These are phyloP conservation scores for Leptographium galeiforme DNA, from an alignment of 2,329 filamentous ascomycete species.

Conservation along the genomic window DNA sequence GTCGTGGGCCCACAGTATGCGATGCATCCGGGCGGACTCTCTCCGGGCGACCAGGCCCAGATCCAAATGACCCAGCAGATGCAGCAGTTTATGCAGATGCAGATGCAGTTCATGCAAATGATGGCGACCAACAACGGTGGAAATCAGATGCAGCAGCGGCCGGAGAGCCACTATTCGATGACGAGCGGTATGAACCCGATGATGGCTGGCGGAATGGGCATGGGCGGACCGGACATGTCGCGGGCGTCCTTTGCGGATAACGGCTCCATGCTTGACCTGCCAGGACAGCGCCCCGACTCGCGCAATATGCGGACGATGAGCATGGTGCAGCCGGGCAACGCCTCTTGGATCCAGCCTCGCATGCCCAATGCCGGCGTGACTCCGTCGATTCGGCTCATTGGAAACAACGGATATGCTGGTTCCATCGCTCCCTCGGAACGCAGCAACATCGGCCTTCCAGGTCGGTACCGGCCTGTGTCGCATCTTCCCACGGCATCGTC, in stretches of 20 bases:
- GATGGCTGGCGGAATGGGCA: constrained; percentile 16
- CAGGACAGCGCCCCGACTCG: constrained; percentile 24
- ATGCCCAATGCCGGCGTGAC: constrained; percentile 26
- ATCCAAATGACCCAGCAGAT: constrained; percentile 74
- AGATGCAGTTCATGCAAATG: constrained; percentile 90
- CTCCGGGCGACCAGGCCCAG: constrained; percentile 57
- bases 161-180: background rate
- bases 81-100: constrained; percentile 83
- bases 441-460: constrained; percentile 82
- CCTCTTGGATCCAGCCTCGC: constrained; percentile 40
- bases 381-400: constrained; percentile 36
- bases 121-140: constrained; percentile 37
- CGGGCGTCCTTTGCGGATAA: constrained; percentile 32
- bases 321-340: constrained; percentile 60
- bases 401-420: constrained; percentile 54
- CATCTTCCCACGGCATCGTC: constrained; percentile 31
- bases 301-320: constrained; percentile 58
- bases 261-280: constrained; percentile 28
- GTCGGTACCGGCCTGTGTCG: constrained; percentile 82
- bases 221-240: constrained; percentile 15
- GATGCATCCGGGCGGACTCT: constrained; percentile 30
- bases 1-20: constrained; percentile 35
- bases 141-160: constrained; percentile 15
- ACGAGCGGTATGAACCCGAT: background rate
- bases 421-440: constrained; percentile 94